These are phyloP conservation scores for Amesomyces nigricolor DNA, from an alignment of 2,329 filamentous ascomycete genomes.

Conservation along the genomic window DNA sequence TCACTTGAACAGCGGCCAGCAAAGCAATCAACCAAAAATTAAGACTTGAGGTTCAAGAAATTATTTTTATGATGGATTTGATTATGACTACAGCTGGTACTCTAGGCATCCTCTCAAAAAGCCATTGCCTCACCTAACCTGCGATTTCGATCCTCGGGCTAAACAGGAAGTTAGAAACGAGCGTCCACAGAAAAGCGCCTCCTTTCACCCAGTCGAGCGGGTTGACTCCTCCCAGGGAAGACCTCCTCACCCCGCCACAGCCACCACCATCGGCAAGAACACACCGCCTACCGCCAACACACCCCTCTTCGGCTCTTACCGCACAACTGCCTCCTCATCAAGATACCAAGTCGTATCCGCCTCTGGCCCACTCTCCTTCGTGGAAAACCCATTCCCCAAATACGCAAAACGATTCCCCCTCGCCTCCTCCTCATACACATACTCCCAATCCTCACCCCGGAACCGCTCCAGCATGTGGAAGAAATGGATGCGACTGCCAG, in stretches of 20 bases:
- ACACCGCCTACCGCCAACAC: neutral
- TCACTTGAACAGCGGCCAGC: too few relatives aligned
- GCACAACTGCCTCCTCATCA: constrained; percentile 21
- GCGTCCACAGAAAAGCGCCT: too few relatives aligned
- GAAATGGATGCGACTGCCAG: constrained; percentile 47
- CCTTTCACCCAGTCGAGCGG: too few relatives aligned
- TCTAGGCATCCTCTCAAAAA: too few relatives aligned
- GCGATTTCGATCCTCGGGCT: too few relatives aligned
- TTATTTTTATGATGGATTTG: too few relatives aligned
- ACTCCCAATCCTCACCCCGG: constrained; percentile 50
- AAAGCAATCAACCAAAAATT: too few relatives aligned
- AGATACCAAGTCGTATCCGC: constrained; percentile 42
- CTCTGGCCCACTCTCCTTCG: constrained; percentile 37
- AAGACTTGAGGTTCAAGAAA: too few relatives aligned
- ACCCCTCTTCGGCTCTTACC: neutral
- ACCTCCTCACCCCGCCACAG: neutral
- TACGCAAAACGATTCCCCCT: constrained; percentile 45
- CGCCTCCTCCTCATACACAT: constrained; percentile 35
- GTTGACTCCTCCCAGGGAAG: neutral
- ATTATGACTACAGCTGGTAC: too few relatives aligned
- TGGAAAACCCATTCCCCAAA: constrained; percentile 49
- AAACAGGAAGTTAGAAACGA: too few relatives aligned
- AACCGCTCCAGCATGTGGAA: constrained; percentile 48
- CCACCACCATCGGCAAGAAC: neutral
- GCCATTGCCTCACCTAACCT: too few relatives aligned